These are phyloP conservation scores for Penicillium sp. DNA, from an alignment of 2,329 filamentous ascomycete species.

Conservation along the genomic window DNA sequence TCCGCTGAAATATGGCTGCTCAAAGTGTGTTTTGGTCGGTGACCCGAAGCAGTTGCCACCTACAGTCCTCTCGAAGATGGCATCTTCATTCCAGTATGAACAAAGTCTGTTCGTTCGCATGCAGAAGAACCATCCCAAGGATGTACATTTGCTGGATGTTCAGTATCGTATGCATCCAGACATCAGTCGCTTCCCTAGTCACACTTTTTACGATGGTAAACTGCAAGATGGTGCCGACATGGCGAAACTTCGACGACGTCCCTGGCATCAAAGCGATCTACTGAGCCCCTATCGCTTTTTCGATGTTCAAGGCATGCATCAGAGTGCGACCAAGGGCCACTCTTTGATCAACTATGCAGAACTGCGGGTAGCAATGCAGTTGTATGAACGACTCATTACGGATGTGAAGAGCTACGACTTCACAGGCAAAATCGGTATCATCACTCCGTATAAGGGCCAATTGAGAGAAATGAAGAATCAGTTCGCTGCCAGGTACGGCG, in stretches of 20 bases:
- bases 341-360: slow-evolving; percentile 90
- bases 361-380: slow-evolving; percentile 79
- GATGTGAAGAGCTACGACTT: slow-evolving; percentile 75
- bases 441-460: slow-evolving; percentile 97
- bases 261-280: slow-evolving; percentile 82
- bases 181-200: slow-evolving; percentile 88
- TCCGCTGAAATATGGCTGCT: slow-evolving; percentile 94
- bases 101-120: slow-evolving; percentile 98
- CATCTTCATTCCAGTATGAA: slow-evolving; percentile 90
- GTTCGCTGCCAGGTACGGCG: slow-evolving; percentile 75
- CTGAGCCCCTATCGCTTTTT: slow-evolving; percentile 97
- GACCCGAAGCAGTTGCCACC: slow-evolving; percentile 97
- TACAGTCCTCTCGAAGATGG: slow-evolving; percentile 92
- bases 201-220: slow-evolving; percentile 87
- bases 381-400: slow-evolving; percentile 77
- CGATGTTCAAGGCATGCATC: slow-evolving; percentile 87
- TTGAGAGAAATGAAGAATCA: slow-evolving; percentile 76
- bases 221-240: slow-evolving; percentile 86
- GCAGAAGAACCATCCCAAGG: slow-evolving; percentile 86
- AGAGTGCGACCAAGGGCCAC: slow-evolving; percentile 78
- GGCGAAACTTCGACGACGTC: slow-evolving; percentile 72
- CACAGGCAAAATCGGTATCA: slow-evolving; percentile 87
- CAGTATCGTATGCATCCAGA: slow-evolving; percentile 99
- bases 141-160: slow-evolving; percentile 92
- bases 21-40: slow-evolving; percentile 95